Evolutionary conservation across 768 basidiomycete genomes (phyloP), one percentile per base, ranked within the genome.

Genomic region (Hypsizygus marmoreus): DNA sequence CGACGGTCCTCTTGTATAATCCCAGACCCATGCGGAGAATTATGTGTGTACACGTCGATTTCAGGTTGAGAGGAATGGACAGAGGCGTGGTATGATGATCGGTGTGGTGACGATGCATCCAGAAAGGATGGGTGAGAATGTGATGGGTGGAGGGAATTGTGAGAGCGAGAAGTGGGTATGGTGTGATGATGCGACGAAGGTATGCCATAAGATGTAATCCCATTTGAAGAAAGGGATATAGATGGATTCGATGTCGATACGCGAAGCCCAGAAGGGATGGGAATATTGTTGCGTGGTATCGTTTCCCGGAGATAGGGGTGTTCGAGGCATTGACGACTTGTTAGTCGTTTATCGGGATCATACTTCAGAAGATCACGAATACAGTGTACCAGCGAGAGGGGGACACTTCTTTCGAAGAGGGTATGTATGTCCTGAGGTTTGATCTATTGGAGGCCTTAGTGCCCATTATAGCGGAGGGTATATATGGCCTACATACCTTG

Each of bases 331-430:
- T 95, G 81, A 38, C 77, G 77, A 46, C 91, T 88, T 1, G 94
- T 97, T 38, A 97, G 74, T 22, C 97, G 87, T 38, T 77, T 73
- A 30, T 84, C 83, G 19, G 97, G 95, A 58, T 98, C 91, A 68
- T 97, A 98, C 58, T 84, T 88, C 50, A 99, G 80, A 12, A 97
- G 75, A 61, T 95, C 91, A 37, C 83, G 77, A 61, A 99, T 97
- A 68, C 92, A 95, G 59, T 97, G 86, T 59, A 99, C 74, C 40
- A 99, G 75, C 25, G 82, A 89, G 41, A 76, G 68, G 4, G 95
- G 93, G 16, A 94, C 82, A 9, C 70, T 79, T 45, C 78, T 80
- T 46, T 90, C 87, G 59, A 97, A 98, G 11, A 90, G 78, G 2
- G 81, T 71, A 40, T 82, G 75, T 32, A 90, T 71, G 54, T 88